phyloP scores from a whole-genome alignment of 2,329 filamentous ascomycete genomes.

The Salinomyces thailandicus region DNA sequence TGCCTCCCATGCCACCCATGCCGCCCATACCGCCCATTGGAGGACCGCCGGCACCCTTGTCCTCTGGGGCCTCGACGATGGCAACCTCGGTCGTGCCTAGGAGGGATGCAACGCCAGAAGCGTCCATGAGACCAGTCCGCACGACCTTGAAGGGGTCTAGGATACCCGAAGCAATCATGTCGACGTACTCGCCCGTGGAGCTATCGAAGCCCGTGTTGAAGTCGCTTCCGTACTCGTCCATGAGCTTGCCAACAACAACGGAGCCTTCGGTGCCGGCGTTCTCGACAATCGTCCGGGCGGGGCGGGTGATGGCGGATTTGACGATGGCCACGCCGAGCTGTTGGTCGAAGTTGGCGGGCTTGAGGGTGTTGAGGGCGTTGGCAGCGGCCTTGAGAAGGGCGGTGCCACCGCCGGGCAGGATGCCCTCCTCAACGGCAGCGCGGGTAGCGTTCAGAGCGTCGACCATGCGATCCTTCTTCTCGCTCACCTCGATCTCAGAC shows the following conservation, averaged over 20 bases:
- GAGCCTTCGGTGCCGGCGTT: conserved; percentile 94
- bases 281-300: conserved; percentile 90
- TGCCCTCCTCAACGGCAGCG: conserved; percentile 96
- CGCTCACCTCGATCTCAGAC: conserved; percentile 95
- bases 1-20: conserved; percentile 52
- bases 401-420: conserved; percentile 95
- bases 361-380: conserved; percentile 73
- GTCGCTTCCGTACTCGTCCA: conserved; percentile 78
- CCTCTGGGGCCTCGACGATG: conserved; percentile 90
- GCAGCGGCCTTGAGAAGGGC: conserved; percentile 93
- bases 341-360: conserved; percentile 95
- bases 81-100: conserved; percentile 97
- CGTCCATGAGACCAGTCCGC: conserved; percentile 87
- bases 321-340: conserved; percentile 95
- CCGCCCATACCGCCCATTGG: conserved; percentile 35
- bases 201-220: conserved; percentile 99
- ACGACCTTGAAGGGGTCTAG: conserved; percentile 99
- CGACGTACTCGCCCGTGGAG: conserved; percentile 92
- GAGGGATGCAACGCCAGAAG: conserved; percentile 89
- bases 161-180: conserved; percentile 96
- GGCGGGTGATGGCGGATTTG: conserved; percentile 95
- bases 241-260: conserved; percentile 95
- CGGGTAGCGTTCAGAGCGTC: conserved; percentile 97
- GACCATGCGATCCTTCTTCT: conserved; percentile 99
- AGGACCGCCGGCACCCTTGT: conserved; percentile 60